Percentiles rank a stretch among this genome's conserved stretches.
phyloP scores from a whole-genome alignment of 106 monocot genomes.

The Dendrobium nobile region DNA sequence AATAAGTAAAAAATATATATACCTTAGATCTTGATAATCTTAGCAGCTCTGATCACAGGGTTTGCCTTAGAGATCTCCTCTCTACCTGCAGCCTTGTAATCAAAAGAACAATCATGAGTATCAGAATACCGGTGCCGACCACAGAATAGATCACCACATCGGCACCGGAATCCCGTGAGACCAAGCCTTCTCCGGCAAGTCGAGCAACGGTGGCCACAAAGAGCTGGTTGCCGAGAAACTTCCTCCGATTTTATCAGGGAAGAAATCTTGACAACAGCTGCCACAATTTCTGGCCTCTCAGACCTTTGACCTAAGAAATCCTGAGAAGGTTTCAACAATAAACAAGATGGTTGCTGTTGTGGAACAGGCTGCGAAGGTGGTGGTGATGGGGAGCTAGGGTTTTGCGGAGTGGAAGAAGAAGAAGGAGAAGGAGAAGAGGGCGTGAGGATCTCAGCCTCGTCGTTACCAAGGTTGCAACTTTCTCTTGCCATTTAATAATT shows the following conservation, averaged over 20 bases:
- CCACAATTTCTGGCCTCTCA: slow-evolving; percentile 7
- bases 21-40: slow-evolving; percentile 84
- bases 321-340: slow-evolving; percentile 39
- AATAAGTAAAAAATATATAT: neutral
- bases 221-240: slow-evolving; percentile 11
- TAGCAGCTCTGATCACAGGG: slow-evolving; percentile 69
- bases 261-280: neutral
- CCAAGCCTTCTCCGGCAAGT: slow-evolving; percentile 69
- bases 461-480: slow-evolving; percentile 78
- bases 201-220: slow-evolving; percentile 41
- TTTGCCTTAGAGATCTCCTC: slow-evolving; percentile 86
- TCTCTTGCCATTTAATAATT: slow-evolving; percentile 61
- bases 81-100: slow-evolving; percentile 80
- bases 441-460: slow-evolving; percentile 73
- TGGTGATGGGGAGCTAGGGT: neutral
- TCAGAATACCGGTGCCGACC: slow-evolving; percentile 64
- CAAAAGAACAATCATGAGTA: slow-evolving; percentile 72
- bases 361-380: slow-evolving; percentile 11
- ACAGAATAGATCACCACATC: slow-evolving; percentile 86
- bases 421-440: slow-evolving; percentile 53
- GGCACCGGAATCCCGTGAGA: slow-evolving; percentile 82
- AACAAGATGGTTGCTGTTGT: slow-evolving; percentile 6
- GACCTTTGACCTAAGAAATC: slow-evolving; percentile 18
- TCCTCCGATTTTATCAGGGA: neutral
- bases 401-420: slow-evolving; percentile 22